phyloP scores from a whole-genome alignment of 2,329 filamentous ascomycete genomes.

The Arthroderma sp. region DNA sequence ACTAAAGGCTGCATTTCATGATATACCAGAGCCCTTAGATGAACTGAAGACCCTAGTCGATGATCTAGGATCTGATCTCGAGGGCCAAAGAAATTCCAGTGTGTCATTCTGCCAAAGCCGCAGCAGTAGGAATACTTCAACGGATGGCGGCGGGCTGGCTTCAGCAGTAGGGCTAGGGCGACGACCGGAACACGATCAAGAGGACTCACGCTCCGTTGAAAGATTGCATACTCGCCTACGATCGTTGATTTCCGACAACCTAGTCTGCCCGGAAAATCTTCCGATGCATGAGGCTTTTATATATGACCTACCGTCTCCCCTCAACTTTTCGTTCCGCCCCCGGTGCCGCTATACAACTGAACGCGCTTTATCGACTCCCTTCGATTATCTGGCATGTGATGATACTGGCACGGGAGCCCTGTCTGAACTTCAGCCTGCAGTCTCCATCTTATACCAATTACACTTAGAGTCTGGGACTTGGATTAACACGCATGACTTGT shows the following conservation, averaged over 20 bases:
- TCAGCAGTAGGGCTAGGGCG: slow-evolving; percentile 44
- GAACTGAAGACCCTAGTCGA: slow-evolving; percentile 32
- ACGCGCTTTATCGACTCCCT: slow-evolving; percentile 44
- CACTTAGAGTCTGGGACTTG: slow-evolving; percentile 50
- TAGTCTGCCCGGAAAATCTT: slow-evolving; percentile 38
- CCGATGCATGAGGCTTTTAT: slow-evolving; percentile 46
- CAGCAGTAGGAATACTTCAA: slow-evolving; percentile 39
- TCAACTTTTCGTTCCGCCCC: slow-evolving; percentile 45
- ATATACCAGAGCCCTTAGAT: slow-evolving; percentile 22
- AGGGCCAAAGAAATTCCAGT: slow-evolving; percentile 29
- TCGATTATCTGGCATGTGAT: slow-evolving; percentile 46
- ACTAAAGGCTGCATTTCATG: slow-evolving; percentile 29
- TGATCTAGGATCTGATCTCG: slow-evolving; percentile 36
- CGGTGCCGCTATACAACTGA: slow-evolving; percentile 46
- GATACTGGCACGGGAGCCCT: slow-evolving; percentile 23
- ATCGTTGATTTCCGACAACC: slow-evolving; percentile 30
- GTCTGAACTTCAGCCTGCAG: slow-evolving; percentile 42
- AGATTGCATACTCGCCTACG: slow-evolving; percentile 34
- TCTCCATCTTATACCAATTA: slow-evolving; percentile 48
- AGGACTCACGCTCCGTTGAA: slow-evolving; percentile 42
- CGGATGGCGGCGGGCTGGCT: slow-evolving; percentile 47
- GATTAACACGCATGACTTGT: slow-evolving; percentile 49
- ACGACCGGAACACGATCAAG: slow-evolving; percentile 40
- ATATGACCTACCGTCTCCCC: slow-evolving; percentile 44
- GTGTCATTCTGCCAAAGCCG: too few relatives aligned